A percentile compares a stretch with the other conserved stretches of the same genome.
Conservation (phyloP, 495 filamentous ascomycete species). For the Talaromyces stipitatus region DNA sequence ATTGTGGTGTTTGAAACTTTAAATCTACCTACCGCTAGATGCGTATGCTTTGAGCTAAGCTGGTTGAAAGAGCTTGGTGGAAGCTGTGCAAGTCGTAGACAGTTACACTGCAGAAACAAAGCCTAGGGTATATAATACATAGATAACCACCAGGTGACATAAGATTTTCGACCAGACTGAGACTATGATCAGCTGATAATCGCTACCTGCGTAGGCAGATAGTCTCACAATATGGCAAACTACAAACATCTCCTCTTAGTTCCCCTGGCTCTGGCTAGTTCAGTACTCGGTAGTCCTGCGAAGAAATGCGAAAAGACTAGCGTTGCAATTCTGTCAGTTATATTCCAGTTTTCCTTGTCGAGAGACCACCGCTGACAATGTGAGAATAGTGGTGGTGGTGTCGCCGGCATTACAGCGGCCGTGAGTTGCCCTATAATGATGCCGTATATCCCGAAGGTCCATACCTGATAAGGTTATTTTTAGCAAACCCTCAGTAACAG, state of each 20-base stretch:
- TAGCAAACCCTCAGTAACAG: conserved; percentile 58
- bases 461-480: conserved; percentile 9
- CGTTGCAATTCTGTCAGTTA: conserved; percentile 29
- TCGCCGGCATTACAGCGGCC: conserved; percentile 65
- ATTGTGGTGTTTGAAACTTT: neutral
- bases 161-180: neutral
- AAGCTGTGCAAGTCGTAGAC: neutral
- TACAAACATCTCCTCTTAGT: neutral
- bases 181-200: neutral
- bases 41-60: neutral
- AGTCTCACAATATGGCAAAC: neutral
- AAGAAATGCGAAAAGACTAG: conserved; percentile 28
- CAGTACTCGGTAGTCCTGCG: neutral
- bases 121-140: neutral
- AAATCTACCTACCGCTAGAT: too few relatives aligned
- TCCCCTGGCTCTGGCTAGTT: neutral
- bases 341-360: neutral
- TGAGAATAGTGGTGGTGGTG: conserved; percentile 27
- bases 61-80: neutral
- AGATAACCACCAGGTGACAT: neutral
- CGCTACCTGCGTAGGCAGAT: neutral
- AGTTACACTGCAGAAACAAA: neutral
- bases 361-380: conserved; percentile 2
- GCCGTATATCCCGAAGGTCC: too few relatives aligned
- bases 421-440: conserved; percentile 25